Base-by-base conservation (phyloP, 306 rosid genomes). In the Medicago arabica region DNA sequence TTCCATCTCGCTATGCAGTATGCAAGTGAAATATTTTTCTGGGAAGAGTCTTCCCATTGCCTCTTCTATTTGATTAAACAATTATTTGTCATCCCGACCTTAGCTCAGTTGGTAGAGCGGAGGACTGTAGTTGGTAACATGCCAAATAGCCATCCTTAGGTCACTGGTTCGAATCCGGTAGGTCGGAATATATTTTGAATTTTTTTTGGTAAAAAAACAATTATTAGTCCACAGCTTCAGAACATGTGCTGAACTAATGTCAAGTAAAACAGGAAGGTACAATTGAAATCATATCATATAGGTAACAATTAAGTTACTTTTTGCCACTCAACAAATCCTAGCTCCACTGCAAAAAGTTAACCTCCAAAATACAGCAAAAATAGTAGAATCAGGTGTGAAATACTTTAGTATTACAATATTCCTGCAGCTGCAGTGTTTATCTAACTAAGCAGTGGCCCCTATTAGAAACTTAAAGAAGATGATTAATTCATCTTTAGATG, bases 211-310 rank as follows among this genome's bases (percentile, higher is more conserved):
- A 34, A 34, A 34, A 34, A 50, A n/a, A n/a, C 54, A 14, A 47
- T 17, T 18, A 18, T 55, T 9, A 55, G 31, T 55, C 61, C 67
- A 61, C 43, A 61, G 18, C 67, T 60, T 60, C 67, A 14, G 41
- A 14, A 28, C 66, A 28, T 60, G 41, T 28, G 31, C 43, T 60
- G 67, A 60, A 31, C 18, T 61, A 61, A 31, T 31, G 67, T 61
- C 19, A 61, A 61, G 67, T 61, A 31, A 61, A 61, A 60, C 12
- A 61, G 43, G n/a, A 61, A 31, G 43, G 31, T 31, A 25, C 17
- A 14, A 61, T 28, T 61, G 19, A 31, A 61, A 31, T 61, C 44
- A 61, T 34, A 31, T 61, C 44, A 61, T 34, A 6, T 31, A 61
- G 9, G 5, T 31, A 60, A 61, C 41, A n/a, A 61, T 28, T 60